phyloP scores from a whole-genome alignment of 1,139 yeast species.

The Magnusiomyces magnusii region DNA sequence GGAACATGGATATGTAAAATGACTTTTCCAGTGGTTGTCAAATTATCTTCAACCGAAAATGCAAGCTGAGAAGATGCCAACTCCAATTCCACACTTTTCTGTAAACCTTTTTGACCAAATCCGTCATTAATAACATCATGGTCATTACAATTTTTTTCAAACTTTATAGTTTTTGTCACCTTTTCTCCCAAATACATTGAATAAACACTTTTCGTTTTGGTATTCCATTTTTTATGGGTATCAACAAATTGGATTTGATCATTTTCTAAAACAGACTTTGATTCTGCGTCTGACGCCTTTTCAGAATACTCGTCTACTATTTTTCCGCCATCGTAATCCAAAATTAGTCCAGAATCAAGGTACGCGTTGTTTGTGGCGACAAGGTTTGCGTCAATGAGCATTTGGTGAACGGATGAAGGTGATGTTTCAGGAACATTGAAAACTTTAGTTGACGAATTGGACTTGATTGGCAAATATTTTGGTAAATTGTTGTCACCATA shows the following conservation, averaged over 20 bases:
- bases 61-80: slow-evolving; percentile 8
- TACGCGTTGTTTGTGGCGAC: slow-evolving; percentile 10
- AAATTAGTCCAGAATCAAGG: slow-evolving; percentile 13
- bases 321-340: slow-evolving; percentile 2
- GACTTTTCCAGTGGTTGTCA: not conserved
- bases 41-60: slow-evolving; percentile 11
- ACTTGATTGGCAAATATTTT: not conserved
- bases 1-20: slow-evolving; percentile 14
- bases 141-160: not conserved
- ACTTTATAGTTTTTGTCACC: not conserved
- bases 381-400: slow-evolving; percentile 10
- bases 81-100: not conserved
- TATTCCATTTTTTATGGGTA: slow-evolving; percentile 4
- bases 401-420: slow-evolving; percentile 7
- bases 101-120: not conserved
- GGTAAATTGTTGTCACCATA: not conserved
- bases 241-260: not conserved
- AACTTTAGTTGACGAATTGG: slow-evolving; percentile 2
- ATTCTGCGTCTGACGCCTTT: slow-evolving; percentile 1
- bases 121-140: not conserved
- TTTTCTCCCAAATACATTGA: not conserved
- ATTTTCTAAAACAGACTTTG: not conserved
- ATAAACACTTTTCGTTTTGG: not conserved
- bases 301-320: slow-evolving; percentile 8
- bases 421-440: not conserved